These are phyloP conservation scores for Sarcomyxa edulis DNA, from an alignment of 768 basidiomycete genomes.

Conservation along the genomic window DNA sequence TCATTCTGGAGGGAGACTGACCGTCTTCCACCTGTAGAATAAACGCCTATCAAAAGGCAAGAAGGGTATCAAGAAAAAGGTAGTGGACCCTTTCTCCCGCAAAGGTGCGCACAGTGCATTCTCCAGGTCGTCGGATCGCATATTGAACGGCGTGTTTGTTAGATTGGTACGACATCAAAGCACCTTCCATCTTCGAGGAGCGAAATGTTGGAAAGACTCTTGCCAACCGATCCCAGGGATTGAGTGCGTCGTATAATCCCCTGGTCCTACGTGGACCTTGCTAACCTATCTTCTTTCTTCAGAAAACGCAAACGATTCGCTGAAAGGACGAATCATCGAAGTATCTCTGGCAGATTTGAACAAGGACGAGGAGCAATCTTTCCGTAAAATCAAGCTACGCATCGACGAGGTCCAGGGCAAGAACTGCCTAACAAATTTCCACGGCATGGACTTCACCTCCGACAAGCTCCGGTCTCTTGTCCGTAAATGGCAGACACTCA, in stretches of 20 bases:
- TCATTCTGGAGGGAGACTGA: slow-evolving; percentile 3
- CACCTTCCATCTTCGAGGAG: slow-evolving; percentile 95
- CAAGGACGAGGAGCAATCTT: slow-evolving; percentile 99
- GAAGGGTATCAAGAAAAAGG: slow-evolving; percentile 99
- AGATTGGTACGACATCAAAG: slow-evolving; percentile 99
- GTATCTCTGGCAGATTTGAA: slow-evolving; percentile 95
- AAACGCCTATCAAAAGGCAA: slow-evolving; percentile 98
- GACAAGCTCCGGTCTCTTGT: slow-evolving; percentile 99
- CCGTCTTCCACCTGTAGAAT: slow-evolving; percentile 52
- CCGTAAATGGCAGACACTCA: slow-evolving; percentile 99
- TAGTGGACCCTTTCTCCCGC: slow-evolving; percentile 99
- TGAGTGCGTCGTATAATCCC: slow-evolving; percentile 63
- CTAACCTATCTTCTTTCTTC: slow-evolving; percentile 10
- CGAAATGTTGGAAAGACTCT: slow-evolving; percentile 98
- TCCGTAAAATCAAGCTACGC: slow-evolving; percentile 99
- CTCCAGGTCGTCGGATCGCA: neutral
- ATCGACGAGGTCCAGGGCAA: slow-evolving; percentile 96
- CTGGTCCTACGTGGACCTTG: neutral
- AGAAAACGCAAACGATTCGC: slow-evolving; percentile 99
- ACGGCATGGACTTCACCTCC: slow-evolving; percentile 99
- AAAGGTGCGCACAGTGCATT: slow-evolving; percentile 66
- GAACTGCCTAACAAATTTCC: slow-evolving; percentile 99
- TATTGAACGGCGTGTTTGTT: slow-evolving; percentile 1
- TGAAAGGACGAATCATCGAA: slow-evolving; percentile 96
- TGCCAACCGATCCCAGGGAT: slow-evolving; percentile 94